Base-by-base conservation (phyloP, 2,329 filamentous ascomycete genomes). In the Cadophora luteo-olivacea region DNA sequence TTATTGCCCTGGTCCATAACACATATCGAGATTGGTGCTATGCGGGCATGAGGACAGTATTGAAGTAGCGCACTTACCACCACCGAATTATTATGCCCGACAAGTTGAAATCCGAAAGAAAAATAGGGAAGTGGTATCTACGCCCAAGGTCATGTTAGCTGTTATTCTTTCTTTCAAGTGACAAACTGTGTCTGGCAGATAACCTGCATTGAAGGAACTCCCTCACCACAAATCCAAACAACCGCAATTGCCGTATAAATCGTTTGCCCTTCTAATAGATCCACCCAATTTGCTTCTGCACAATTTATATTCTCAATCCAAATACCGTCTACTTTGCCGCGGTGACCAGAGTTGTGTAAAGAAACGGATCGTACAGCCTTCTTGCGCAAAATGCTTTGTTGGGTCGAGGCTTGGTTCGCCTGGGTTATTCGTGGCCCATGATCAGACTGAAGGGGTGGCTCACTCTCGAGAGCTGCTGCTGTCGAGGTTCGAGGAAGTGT, bases 381-480 rank as follows among this genome's bases (percentile, higher is more conserved):
- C 69, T 70, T 54, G 69, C 70, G 72, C 71, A 70, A 72, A 69
- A 70, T 55, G 55, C 33, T 32, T 25, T 22, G 19, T 67, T 68
- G 55, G 41, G 58, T 19, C 36, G 72, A 75, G 75, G 75, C 74
- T 77, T 70, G 68, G 72, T 65, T 72, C 71, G 75, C 74, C 76
- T 65, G 64, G 70, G 65, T 71, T 76, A 77, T 75, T 68, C 73
- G 73, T 69, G 64, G 75, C 76, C 77, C 76, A 78, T 78, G 70
- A 72, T 77, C 69, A 69, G 72, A 48, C 45, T 63, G 38, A 62
- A 45, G 61, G 63, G 64, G 70, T 66, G 62, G 68, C 71, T 70
- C 63, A 64, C 65, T 72, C 69, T 70, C 62, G 68, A 67, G 58
- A 61, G 51, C 36, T 61, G 54, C 29, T 29, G 64, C 32, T 64